Evolutionary conservation across 2,329 filamentous ascomycete genomes (phyloP).

Genomic region (Curvularia lunata): DNA sequence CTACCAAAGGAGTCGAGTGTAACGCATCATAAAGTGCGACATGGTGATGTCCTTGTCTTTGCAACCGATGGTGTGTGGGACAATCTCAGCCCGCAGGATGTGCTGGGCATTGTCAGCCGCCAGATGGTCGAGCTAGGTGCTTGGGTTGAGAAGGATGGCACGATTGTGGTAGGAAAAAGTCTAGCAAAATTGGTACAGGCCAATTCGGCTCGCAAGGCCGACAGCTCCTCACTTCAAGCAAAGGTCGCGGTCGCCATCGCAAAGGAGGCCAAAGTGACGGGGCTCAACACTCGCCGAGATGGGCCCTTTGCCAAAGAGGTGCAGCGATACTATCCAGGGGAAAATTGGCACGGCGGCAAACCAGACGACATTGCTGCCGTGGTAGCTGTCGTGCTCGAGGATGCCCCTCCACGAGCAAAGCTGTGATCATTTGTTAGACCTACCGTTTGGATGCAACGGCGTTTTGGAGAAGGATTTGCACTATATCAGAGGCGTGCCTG

Average conservation of each 20-base stretch:
- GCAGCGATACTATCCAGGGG: slow-evolving; percentile 82
- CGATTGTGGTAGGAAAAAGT: slow-evolving; percentile 62
- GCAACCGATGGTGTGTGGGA: slow-evolving; percentile 97
- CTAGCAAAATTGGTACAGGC: slow-evolving; percentile 62
- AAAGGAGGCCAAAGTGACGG: slow-evolving; percentile 81
- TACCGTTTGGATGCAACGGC: slow-evolving; percentile 31
- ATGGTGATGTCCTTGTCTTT: slow-evolving; percentile 92
- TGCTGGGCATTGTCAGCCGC: slow-evolving; percentile 77
- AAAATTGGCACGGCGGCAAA: slow-evolving; percentile 90
- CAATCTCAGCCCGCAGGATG: slow-evolving; percentile 90
- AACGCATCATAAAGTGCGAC: slow-evolving; percentile 75
- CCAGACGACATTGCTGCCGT: slow-evolving; percentile 94
- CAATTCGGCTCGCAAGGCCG: slow-evolving; percentile 51
- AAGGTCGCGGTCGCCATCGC: slow-evolving; percentile 80
- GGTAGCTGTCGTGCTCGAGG: slow-evolving; percentile 59
- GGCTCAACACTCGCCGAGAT: slow-evolving; percentile 79
- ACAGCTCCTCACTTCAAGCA: slow-evolving; percentile 70
- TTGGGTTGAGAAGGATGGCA: slow-evolving; percentile 66
- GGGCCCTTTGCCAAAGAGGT: slow-evolving; percentile 96
- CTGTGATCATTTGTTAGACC: slow-evolving; percentile 27
- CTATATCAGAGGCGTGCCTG: not conserved
- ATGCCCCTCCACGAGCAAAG: slow-evolving; percentile 21
- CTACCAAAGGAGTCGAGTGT: slow-evolving; percentile 83
- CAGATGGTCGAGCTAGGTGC: slow-evolving; percentile 77
- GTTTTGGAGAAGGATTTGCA: slow-evolving; percentile 25